These are phyloP conservation scores for Pilobolus umbonatus DNA, from an alignment of 192 early-diverging fungal species.

Conservation along the genomic window DNA sequence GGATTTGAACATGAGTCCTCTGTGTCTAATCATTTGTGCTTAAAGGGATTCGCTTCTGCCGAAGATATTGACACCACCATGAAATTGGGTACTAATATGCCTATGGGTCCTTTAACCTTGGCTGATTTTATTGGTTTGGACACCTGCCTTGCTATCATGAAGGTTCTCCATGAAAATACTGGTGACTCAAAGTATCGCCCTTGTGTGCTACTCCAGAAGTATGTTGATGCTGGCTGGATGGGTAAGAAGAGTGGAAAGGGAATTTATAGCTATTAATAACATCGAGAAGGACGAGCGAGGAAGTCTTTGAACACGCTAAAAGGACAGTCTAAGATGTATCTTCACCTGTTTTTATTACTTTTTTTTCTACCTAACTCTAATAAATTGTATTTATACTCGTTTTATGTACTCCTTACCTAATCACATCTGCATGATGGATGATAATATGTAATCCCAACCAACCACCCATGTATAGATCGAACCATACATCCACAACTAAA, in stretches of 20 bases:
- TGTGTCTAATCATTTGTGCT: neutral
- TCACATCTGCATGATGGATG: too few relatives aligned
- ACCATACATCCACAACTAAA: too few relatives aligned
- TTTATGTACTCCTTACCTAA: too few relatives aligned
- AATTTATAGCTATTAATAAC: constrained; percentile 75
- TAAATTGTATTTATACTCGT: too few relatives aligned
- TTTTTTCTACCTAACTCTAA: too few relatives aligned
- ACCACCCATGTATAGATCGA: too few relatives aligned
- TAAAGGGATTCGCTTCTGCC: constrained; percentile 75
- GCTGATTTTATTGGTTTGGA: constrained; percentile 98
- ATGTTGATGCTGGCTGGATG: constrained; percentile 95
- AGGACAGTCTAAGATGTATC: too few relatives aligned
- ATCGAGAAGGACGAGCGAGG: too few relatives aligned
- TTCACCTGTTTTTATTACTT: too few relatives aligned
- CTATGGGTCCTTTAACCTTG: constrained; percentile 96
- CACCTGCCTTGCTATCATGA: constrained; percentile 97
- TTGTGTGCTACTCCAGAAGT: constrained; percentile 83
- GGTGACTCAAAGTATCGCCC: constrained; percentile 97
- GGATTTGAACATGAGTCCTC: neutral
- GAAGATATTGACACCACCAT: constrained; percentile 99
- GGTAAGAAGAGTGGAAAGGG: constrained; percentile 89
- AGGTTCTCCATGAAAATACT: constrained; percentile 82
- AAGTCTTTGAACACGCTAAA: too few relatives aligned
- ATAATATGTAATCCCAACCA: too few relatives aligned
- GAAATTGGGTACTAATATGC: constrained; percentile 95